Conservation (phyloP, 306 rosid species). For the Pterocarpus macrocarpus region DNA sequence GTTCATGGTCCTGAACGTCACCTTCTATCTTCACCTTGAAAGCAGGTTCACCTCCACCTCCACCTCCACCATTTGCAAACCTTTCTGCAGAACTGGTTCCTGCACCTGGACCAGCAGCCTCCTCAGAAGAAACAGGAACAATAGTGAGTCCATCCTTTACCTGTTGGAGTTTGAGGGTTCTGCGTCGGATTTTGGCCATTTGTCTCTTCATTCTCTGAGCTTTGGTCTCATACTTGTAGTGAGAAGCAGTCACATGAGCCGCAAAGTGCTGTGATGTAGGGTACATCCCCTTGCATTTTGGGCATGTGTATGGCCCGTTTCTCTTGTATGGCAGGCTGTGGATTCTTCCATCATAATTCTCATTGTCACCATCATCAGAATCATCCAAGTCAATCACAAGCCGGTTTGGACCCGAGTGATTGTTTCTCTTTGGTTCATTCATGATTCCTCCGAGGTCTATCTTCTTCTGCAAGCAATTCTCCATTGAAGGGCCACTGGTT, state of each 20-base stretch:
- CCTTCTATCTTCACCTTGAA: not conserved
- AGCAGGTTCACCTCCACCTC: not conserved
- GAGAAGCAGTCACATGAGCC: not conserved
- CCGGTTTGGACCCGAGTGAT: not conserved
- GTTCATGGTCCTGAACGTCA: not conserved
- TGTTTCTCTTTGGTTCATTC: not conserved
- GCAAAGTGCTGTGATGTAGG: not conserved
- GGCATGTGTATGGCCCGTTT: not conserved
- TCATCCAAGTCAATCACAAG: no score
- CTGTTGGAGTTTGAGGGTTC: not conserved
- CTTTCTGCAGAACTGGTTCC: not conserved
- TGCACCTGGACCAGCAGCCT: not conserved
- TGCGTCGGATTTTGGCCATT: not conserved
- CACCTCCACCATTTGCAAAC: no score
- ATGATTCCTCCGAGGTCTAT: no score
- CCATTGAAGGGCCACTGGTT: no score
- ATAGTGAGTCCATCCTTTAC: not conserved
- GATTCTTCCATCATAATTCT: not conserved
- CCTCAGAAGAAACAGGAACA: not conserved
- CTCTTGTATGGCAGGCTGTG: not conserved
- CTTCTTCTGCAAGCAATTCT: no score
- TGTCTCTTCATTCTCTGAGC: not conserved
- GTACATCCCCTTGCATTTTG: not conserved
- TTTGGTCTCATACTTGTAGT: not conserved
- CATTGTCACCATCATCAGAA: not conserved